Conservation (phyloP, 2,329 filamentous ascomycete genomes). For the Colletotrichum shisoi region DNA sequence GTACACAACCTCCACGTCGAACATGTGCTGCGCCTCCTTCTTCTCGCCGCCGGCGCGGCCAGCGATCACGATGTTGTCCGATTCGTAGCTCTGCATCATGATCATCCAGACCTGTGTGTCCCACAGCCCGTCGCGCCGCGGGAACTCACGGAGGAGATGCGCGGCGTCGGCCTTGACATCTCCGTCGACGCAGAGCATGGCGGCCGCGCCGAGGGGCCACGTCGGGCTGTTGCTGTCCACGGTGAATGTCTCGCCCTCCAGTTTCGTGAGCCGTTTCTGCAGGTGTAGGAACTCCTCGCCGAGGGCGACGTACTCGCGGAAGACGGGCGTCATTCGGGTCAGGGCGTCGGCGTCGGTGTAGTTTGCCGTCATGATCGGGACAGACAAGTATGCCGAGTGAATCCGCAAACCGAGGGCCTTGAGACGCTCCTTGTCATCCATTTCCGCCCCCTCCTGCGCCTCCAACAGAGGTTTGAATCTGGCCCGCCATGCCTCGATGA, state of each 20-base stretch:
- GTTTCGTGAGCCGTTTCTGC: background rate
- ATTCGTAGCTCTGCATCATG: slow-evolving; percentile 41
- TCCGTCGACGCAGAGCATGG: slow-evolving; percentile 53
- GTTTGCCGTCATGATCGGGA: slow-evolving; percentile 43
- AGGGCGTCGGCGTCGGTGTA: slow-evolving; percentile 50
- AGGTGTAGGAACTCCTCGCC: slow-evolving; percentile 20
- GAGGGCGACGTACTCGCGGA: slow-evolving; percentile 42
- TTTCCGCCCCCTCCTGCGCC: background rate
- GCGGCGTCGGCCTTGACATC: slow-evolving; percentile 52
- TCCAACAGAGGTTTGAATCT: slow-evolving; percentile 41
- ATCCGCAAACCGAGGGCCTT: slow-evolving; percentile 24
- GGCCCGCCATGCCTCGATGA: slow-evolving; percentile 20
- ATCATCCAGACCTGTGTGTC: slow-evolving; percentile 53
- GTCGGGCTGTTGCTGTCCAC: slow-evolving; percentile 43
- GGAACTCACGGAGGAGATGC: slow-evolving; percentile 52
- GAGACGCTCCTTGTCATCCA: slow-evolving; percentile 13
- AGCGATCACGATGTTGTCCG: background rate
- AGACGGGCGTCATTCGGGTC: slow-evolving; percentile 51
- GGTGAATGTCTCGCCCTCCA: slow-evolving; percentile 21
- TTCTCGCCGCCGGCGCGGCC: background rate
- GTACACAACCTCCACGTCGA: slow-evolving; percentile 29
- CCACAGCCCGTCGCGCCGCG: slow-evolving; percentile 55
- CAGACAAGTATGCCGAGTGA: slow-evolving; percentile 31
- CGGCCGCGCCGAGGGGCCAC: slow-evolving; percentile 54
- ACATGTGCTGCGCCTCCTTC: slow-evolving; percentile 12